These are phyloP conservation scores for Penicillium sp. DNA, from an alignment of 2,329 filamentous ascomycete species.

Conservation along the genomic window DNA sequence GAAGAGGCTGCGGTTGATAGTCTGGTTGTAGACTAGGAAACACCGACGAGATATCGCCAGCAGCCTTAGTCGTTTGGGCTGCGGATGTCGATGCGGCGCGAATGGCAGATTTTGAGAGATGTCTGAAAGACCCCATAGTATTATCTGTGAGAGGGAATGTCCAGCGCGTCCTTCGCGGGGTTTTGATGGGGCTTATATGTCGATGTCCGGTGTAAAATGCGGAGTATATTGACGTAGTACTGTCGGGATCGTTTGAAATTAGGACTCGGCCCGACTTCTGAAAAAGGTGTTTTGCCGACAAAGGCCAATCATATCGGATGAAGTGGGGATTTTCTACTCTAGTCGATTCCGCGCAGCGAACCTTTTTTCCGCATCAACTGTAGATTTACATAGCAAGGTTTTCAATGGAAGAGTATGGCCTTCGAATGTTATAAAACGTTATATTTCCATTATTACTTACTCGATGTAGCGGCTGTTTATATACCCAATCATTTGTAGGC, in stretches of 20 bases:
- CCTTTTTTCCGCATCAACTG: neutral
- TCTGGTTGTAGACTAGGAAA: slow-evolving; percentile 48
- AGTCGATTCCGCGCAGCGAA: too few species aligned
- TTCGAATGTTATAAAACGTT: too few species aligned
- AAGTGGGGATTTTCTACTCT: neutral
- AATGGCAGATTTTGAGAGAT: slow-evolving; percentile 29
- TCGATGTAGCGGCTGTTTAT: too few species aligned
- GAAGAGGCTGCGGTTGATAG: slow-evolving; percentile 43
- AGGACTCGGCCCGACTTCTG: neutral
- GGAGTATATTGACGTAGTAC: neutral
- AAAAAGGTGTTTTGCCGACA: neutral
- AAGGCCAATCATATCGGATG: neutral
- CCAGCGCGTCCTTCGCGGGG: neutral
- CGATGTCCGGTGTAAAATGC: neutral
- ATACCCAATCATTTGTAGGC: too few species aligned
- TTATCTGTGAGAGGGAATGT: neutral
- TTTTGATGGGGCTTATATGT: neutral
- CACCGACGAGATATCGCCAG: slow-evolving; percentile 50
- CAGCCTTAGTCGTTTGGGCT: slow-evolving; percentile 37
- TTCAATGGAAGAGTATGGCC: too few species aligned
- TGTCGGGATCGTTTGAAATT: neutral
- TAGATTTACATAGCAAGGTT: neutral
- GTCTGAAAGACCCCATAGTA: slow-evolving; percentile 1
- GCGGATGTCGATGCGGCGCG: slow-evolving; percentile 23
- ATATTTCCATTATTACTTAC: too few species aligned